Evolutionary conservation across 208 protist genomes (phyloP), one percentile per base, ranked within the genome.

Genomic region (Crithidia thermophila): DNA sequence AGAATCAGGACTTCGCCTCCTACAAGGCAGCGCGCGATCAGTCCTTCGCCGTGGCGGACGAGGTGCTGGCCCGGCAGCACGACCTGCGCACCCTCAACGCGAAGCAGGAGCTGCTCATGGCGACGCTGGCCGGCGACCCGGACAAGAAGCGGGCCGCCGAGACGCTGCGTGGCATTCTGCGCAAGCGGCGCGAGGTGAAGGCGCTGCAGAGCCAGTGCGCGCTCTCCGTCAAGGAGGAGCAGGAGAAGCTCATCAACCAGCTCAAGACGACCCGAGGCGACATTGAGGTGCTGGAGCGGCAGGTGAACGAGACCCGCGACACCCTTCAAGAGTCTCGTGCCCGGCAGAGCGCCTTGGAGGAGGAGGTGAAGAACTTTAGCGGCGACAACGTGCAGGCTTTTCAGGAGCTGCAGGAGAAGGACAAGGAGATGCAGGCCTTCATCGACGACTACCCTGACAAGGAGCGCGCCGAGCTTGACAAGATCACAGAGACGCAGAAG

Each of bases 281-380:
- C 67, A 97, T 93, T 49, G 91, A 97, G 72, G 87, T 86, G 18
- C 67, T 97, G 42, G 87, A 94, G 67, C 82, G 87, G 6, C 90
- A 95, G 64, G 81, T 93, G 30, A 90, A 79, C 60, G 85, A 93
- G 58, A 86, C 77, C 18, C 79, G 87, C 27, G 90, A 93, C 72
- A 79, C 84, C 11, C 61, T 95, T 49, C 77, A 90, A 51, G 87
- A 95, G 70, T 80, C 85, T 0, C 76, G 72, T 27, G 81, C 77
- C 18, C 84, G 87, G 10, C 77, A 94, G 28, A 87, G 63, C 55
- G 66, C 77, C 18, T 72, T 97, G 30, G 88, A 95, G 53, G 82
- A 92, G 28, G 88, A 96, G 57, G 58, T 94, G 53, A 88, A 92
- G 63, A 88, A 82, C 53, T 94, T 92, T 78, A 97, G 81, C 62